Conservation (phyloP, 345 rosid genomes). For the Pistacia atlantica region DNA sequence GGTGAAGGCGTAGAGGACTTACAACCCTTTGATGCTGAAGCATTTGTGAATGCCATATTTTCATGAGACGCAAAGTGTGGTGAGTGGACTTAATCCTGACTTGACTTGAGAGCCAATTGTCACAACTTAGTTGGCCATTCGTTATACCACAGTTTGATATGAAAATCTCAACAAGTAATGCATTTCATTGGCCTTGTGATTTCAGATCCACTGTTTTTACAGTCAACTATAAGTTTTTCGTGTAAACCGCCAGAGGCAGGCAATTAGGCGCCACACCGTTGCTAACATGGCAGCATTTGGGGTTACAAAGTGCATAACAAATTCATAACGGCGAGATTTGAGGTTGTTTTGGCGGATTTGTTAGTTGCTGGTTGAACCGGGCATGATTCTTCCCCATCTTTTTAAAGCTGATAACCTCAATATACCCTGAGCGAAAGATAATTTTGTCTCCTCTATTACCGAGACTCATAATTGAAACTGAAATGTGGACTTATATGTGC, state of each 20-base stretch:
- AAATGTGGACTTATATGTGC: too few species aligned
- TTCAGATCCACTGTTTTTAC: background rate
- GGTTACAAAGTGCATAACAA: too few species aligned
- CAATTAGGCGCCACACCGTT: background rate
- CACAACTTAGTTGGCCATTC: too few species aligned
- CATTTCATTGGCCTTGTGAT: background rate
- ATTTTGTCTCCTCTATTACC: background rate
- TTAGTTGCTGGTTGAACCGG: background rate
- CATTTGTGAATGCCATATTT: slow-evolving; percentile 83
- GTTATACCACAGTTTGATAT: too few species aligned
- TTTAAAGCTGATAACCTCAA: background rate
- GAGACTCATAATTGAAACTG: background rate
- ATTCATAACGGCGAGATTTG: background rate
- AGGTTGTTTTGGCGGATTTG: background rate
- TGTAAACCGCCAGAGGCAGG: background rate
- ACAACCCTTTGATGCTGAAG: slow-evolving; percentile 90
- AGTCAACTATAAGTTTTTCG: background rate
- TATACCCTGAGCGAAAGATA: background rate
- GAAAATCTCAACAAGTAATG: background rate
- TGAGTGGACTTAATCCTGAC: background rate
- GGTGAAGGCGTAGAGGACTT: slow-evolving; percentile 94
- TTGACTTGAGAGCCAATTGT: background rate
- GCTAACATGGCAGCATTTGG: background rate
- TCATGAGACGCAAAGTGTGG: slow-evolving; percentile 39
- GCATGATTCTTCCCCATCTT: background rate